Evolutionary conservation across 2,329 filamentous ascomycete genomes (phyloP), one percentile per base, ranked within the genome.

Genomic region (Elsinoe necatrix): DNA sequence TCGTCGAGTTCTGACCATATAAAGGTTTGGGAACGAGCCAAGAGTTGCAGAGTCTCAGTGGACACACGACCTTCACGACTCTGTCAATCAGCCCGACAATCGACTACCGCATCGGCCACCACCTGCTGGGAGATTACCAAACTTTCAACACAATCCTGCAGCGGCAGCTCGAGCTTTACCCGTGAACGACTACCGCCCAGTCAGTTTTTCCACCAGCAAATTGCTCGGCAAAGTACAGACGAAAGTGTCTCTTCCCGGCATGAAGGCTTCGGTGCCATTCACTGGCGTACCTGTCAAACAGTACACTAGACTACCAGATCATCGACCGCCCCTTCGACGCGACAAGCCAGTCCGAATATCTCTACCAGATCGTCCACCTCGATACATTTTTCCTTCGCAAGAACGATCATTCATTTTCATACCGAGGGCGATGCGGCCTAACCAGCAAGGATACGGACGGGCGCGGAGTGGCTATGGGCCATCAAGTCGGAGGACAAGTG

Each of bases 321-420:
- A 97, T 71, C 85, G 93, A 20, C 93, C 93, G 18, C 93, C 93
- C 54, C 80, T 98, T 50, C 87, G 93, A 61, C 85, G 93, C 64
- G 93, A 98, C 74, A 98, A 97, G 69, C 93, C 93, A 6, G 93
- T 97, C 39, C 86, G 93, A 52, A 89, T 98, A 63, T 96, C 90
- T 7, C 77, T 98, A 41, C 92, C 93, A 1, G 80, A 86, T 25
- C 80, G 87, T 61, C 77, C 83, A 11, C 87, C 89, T 34, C 83
- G 87, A 61, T 96, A 96, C 71, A 91, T 96, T 59, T 95, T 93
- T 72, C 93, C 93, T 4, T 87, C 90, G 1, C 78, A 82, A 47
- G 91, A 96, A 65, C 80, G 93, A 62, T 97, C 93, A 0, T 98
- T 98, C 71, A 95, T 96, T 65, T 98, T 98, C 73, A 98, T 98